Evolutionary conservation across 306 rosid genomes (phyloP).

Genomic region (Gynostemma pentaphyllum): DNA sequence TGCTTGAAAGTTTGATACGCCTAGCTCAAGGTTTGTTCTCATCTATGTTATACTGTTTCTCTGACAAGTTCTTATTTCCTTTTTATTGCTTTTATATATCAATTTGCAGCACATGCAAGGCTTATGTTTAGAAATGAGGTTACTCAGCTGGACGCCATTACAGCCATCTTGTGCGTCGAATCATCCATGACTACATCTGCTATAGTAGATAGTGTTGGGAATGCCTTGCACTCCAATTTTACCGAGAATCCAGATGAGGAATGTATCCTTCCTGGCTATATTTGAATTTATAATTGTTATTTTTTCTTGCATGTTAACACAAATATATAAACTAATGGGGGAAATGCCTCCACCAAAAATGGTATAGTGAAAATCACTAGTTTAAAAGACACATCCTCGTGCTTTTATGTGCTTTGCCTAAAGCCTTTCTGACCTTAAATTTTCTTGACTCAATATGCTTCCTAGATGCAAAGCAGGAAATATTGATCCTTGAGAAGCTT

Average conservation of each 20-base stretch:
- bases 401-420: no score
- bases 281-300: neutral
- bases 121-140: slow-evolving; percentile 96
- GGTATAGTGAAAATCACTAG: no score
- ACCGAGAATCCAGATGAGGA: slow-evolving; percentile 79
- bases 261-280: slow-evolving; percentile 55
- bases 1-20: slow-evolving; percentile 97
- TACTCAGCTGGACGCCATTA: slow-evolving; percentile 67
- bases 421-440: no score
- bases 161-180: slow-evolving; percentile 84
- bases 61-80: neutral
- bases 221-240: slow-evolving; percentile 95
- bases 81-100: neutral
- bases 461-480: no score
- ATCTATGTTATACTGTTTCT: neutral
- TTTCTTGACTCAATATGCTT: no score
- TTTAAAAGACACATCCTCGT: no score
- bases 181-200: slow-evolving; percentile 97
- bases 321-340: neutral
- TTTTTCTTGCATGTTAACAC: neutral
- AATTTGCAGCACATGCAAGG: slow-evolving; percentile 74
- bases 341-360: neutral
- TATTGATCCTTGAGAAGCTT: no score
- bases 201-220: slow-evolving; percentile 83
- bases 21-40: slow-evolving; percentile 71